Percentiles rank a stretch among this genome's conserved stretches.
Evolutionary conservation across 2,329 filamentous ascomycete genomes (phyloP).

Genomic region (Ceratocystis papillata): DNA sequence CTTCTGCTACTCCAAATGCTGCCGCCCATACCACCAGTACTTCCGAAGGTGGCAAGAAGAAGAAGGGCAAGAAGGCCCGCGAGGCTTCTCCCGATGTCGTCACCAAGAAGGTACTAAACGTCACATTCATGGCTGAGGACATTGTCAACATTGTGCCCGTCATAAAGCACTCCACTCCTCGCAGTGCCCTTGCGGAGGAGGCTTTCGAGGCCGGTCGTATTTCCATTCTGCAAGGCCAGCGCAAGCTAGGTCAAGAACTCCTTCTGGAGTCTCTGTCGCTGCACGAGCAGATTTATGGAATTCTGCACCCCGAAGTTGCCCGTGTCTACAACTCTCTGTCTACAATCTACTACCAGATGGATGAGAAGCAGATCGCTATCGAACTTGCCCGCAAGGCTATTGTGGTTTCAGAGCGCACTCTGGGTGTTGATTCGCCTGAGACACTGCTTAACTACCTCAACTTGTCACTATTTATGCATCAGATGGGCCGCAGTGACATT

Average conservation of each 20-base stretch:
- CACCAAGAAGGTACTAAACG: slow-evolving; percentile 38
- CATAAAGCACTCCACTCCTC: slow-evolving; percentile 86
- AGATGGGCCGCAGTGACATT: slow-evolving; percentile 74
- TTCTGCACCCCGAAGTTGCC: slow-evolving; percentile 91
- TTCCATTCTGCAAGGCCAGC: slow-evolving; percentile 89
- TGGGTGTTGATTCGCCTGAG: slow-evolving; percentile 87
- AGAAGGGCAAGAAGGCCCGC: slow-evolving; percentile 50
- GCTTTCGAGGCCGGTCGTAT: slow-evolving; percentile 91
- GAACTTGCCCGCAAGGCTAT: slow-evolving; percentile 94
- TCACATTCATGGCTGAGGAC: slow-evolving; percentile 69
- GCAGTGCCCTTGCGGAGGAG: slow-evolving; percentile 85
- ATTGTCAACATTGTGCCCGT: slow-evolving; percentile 87
- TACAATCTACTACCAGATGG: slow-evolving; percentile 93
- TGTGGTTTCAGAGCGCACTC: slow-evolving; percentile 86
- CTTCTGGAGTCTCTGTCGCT: slow-evolving; percentile 90
- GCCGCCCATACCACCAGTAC: slow-evolving; percentile 33
- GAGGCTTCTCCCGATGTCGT: slow-evolving; percentile 43
- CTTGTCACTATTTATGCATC: slow-evolving; percentile 85
- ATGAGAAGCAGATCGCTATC: slow-evolving; percentile 91
- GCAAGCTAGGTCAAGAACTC: slow-evolving; percentile 89
- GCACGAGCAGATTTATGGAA: slow-evolving; percentile 97
- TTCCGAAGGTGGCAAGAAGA: slow-evolving; percentile 38
- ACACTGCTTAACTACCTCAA: slow-evolving; percentile 94
- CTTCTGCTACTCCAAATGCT: slow-evolving; percentile 31
- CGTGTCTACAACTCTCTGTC: slow-evolving; percentile 90